phyloP scores from a whole-genome alignment of 139 green algal species.

The Closterium sp. region DNA sequence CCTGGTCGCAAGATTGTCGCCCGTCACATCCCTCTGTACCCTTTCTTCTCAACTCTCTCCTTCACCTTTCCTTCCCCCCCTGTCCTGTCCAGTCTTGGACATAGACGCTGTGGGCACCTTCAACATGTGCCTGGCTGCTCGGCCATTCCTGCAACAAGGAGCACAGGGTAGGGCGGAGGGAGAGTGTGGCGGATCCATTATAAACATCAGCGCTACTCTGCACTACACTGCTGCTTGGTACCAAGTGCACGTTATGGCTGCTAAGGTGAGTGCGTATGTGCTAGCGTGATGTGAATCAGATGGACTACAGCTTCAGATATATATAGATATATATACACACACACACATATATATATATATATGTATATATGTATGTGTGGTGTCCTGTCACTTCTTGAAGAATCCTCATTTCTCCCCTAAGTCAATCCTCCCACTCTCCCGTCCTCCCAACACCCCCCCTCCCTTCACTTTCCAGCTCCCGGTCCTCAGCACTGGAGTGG shows the following conservation, averaged over 20 bases:
- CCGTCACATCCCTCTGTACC: background rate
- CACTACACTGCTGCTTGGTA: conserved; percentile 95
- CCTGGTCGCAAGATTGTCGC: conserved; percentile 66
- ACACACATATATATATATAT: too few relatives aligned
- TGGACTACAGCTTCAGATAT: too few relatives aligned
- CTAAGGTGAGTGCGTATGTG: conserved; percentile 35
- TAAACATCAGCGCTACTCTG: conserved; percentile 95
- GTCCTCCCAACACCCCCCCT: too few relatives aligned
- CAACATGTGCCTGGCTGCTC: conserved; percentile 76
- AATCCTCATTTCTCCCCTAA: too few relatives aligned
- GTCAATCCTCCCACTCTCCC: too few relatives aligned
- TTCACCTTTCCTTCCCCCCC: background rate
- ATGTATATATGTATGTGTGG: too few relatives aligned
- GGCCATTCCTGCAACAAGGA: conserved; percentile 56
- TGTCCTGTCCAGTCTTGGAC: conserved; percentile 76
- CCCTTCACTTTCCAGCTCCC: too few relatives aligned
- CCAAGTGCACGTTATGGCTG: conserved; percentile 59
- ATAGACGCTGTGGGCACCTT: conserved; percentile 94
- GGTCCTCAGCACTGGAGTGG: background rate
- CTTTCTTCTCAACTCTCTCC: background rate
- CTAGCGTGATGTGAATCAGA: too few relatives aligned
- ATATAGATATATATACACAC: too few relatives aligned
- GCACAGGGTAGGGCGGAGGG: background rate
- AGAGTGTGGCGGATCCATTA: conserved; percentile 57
- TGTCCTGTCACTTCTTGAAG: too few relatives aligned